Conservation (phyloP, 1,139 yeast species). For the Protomyces inundatus region DNA sequence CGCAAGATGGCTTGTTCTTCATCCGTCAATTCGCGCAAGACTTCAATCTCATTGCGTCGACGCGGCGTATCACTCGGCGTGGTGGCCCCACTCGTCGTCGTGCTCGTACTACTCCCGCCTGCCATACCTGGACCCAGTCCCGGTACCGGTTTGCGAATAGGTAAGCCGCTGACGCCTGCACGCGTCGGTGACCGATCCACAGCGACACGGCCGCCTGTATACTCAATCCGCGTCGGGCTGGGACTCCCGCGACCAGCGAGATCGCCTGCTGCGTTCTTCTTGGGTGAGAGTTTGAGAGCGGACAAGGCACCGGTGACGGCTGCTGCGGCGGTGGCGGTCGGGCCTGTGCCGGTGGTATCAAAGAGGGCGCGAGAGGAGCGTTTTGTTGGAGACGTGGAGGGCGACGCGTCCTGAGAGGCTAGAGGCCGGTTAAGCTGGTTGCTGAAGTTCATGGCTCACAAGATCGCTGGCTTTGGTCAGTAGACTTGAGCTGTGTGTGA, state of each 20-base stretch:
- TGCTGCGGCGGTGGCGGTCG: conserved; percentile 2
- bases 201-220: conserved; percentile 1
- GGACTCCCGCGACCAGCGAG: neutral
- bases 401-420: neutral
- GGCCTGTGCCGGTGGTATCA: neutral
- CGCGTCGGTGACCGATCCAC: conserved; percentile 21
- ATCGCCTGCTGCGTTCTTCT: neutral
- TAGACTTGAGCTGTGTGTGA: neutral
- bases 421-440: neutral
- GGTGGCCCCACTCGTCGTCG: neutral
- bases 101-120: neutral
- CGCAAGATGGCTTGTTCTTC: conserved; percentile 26
- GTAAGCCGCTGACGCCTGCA: conserved; percentile 13
- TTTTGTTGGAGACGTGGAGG: conserved; percentile 18
- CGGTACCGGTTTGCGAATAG: neutral
- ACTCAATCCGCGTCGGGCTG: conserved; percentile 8
- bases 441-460: conserved; percentile 1
- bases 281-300: conserved; percentile 18
- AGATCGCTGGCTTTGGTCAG: neutral
- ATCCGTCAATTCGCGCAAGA: conserved; percentile 17
- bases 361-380: conserved; percentile 6
- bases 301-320: conserved; percentile 9
- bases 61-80: neutral
- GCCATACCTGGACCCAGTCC: neutral
- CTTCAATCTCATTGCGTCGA: conserved; percentile 11